Base-by-base conservation (phyloP, 2,329 filamentous ascomycete species). In the Trichoderma breve region DNA sequence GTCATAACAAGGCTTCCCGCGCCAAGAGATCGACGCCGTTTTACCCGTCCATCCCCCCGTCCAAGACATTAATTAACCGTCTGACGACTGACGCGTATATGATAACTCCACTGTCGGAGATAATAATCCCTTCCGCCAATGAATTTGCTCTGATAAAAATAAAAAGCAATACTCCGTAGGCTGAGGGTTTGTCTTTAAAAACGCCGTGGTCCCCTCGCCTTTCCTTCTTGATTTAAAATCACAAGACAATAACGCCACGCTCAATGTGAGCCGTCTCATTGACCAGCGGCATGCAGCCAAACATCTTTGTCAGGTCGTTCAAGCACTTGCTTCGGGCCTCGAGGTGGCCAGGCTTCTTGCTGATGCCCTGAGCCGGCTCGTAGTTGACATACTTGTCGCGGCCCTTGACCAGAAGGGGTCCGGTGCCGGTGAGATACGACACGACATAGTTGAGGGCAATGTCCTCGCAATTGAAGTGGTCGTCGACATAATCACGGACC, bases 401-500 rank as follows among this genome's bases (percentile, higher is more conserved):
- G 30, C 81, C 81, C 18, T 73, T 77, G 55, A 82, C 80, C 1
- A 81, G 77, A 18, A 83, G 74, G 0, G 81, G 81, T 0, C 81
- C 80, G 14, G 77, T 74, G 18, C 80, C 76, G 0, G 81, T 82
- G 47, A 83, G 72, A 21, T 79, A 73, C 2, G 79, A 79, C 7
- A 78, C 76, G 32, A 82, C 74, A 47, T 78, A 83, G 75, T 83
- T 83, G 66, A 83, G 72, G 24, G 80, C 82, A 72, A 83, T 78
- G 65, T 83, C 81, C 73, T 83, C 82, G 77, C 82, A 83, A 74
- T 83, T 83, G 76, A 81, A 79, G 57, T 79, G 75, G 21, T 79
- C 73, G 28, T 83, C 82, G 15, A 83, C 81, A 70, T 82, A 81
- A 1, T 78, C 74, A 3, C 82, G 79, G 26, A 83, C 77, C 65